A percentile compares a stretch with the other conserved stretches of the same genome.
Evolutionary conservation across 495 filamentous ascomycete genomes (phyloP).

Genomic region (Usnea hakonensis): DNA sequence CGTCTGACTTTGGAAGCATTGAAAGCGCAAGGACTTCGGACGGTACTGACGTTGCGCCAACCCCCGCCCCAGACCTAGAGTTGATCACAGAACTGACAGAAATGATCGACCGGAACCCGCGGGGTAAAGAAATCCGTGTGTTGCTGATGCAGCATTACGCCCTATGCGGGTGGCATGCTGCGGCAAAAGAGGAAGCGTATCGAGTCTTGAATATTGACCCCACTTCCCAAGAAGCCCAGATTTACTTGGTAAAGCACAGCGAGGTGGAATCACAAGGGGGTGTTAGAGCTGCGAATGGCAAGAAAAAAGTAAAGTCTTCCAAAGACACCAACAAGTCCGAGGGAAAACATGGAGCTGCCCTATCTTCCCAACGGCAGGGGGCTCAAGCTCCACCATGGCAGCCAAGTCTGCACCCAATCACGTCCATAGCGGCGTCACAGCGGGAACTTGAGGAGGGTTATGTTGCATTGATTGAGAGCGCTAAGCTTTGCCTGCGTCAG

Average conservation of each 20-base stretch:
- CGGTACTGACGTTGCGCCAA: background rate
- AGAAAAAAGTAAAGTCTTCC: background rate
- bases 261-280: background rate
- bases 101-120: background rate
- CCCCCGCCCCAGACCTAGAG: background rate
- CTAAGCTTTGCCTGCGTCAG: background rate
- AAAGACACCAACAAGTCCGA: background rate
- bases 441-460: conserved; percentile 4
- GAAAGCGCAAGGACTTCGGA: background rate
- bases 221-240: background rate
- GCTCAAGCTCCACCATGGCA: background rate
- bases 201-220: background rate
- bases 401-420: conserved; percentile 5
- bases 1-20: background rate
- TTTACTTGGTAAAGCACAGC: background rate
- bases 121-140: background rate
- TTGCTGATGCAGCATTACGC: conserved; percentile 10
- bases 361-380: background rate
- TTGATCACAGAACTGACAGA: conserved; percentile 9
- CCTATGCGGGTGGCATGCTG: conserved; percentile 1
- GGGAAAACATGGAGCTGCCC: background rate
- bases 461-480: background rate
- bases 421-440: background rate
- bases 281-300: background rate
- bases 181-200: background rate